These are phyloP conservation scores for Elongisporangium anandrum DNA, from an alignment of 352 stramenopile genomes.

Conservation along the genomic window DNA sequence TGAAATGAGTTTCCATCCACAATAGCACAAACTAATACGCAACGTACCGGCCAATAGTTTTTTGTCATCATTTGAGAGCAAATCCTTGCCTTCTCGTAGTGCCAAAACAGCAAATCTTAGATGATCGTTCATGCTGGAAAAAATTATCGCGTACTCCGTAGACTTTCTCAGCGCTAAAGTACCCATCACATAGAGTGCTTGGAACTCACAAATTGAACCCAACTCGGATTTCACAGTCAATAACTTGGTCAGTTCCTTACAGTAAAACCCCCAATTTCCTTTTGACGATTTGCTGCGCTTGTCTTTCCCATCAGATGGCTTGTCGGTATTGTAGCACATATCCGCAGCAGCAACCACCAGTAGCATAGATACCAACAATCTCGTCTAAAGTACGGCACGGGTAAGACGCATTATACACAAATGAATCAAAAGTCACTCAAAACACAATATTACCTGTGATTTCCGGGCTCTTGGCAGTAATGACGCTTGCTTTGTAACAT, in stretches of 20 bases:
- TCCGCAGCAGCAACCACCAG: conserved; percentile 25
- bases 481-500: not conserved
- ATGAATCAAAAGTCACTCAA: not conserved
- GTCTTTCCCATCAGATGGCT: conserved; percentile 4
- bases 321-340: conserved; percentile 23
- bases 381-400: not conserved
- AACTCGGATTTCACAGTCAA: conserved; percentile 15
- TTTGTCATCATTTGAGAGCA: not conserved
- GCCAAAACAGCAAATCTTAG: conserved; percentile 21
- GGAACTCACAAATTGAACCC: conserved; percentile 22
- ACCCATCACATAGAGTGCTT: conserved; percentile 48
- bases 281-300: conserved; percentile 43
- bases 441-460: not conserved
- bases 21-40: not conserved
- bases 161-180: conserved; percentile 34
- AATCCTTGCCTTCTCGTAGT: conserved; percentile 5
- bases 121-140: conserved; percentile 37
- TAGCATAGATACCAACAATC: conserved; percentile 9
- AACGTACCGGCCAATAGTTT: not conserved
- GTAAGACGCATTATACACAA: not conserved
- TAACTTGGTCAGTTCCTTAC: conserved; percentile 56
- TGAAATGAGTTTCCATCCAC: not conserved
- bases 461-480: not conserved
- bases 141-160: conserved; percentile 47
- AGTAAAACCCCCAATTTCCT: conserved; percentile 71